Conservation (phyloP, 805 yeast genomes). For the Kluyveromyces dobzhanskii region DNA sequence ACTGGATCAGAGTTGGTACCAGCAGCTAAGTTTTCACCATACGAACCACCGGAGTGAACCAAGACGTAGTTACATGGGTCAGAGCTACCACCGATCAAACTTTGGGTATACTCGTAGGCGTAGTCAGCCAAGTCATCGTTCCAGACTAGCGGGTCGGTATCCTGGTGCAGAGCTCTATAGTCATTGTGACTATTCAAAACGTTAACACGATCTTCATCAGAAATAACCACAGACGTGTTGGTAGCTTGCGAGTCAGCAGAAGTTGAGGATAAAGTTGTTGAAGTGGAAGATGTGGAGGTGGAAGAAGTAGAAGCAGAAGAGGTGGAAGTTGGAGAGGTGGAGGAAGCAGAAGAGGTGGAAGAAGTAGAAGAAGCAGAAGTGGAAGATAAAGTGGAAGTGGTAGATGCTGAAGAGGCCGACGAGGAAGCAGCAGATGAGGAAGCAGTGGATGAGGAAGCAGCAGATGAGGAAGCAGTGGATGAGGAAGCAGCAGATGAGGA, state of each 20-base stretch:
- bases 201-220: constrained; percentile 16
- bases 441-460: constrained; percentile 11
- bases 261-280: constrained; percentile 18
- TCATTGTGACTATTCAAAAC: constrained; percentile 43
- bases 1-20: constrained; percentile 40
- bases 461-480: constrained; percentile 1
- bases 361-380: constrained; percentile 9
- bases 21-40: constrained; percentile 73
- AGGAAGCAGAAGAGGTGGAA: constrained; percentile 14
- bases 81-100: constrained; percentile 31
- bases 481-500: neutral
- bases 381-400: constrained; percentile 1
- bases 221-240: constrained; percentile 13
- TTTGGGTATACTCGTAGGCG: constrained; percentile 44
- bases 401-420: constrained; percentile 4
- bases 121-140: constrained; percentile 35
- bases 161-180: constrained; percentile 38
- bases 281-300: constrained; percentile 14
- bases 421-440: constrained; percentile 7
- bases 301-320: constrained; percentile 15
- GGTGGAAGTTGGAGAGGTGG: constrained; percentile 6
- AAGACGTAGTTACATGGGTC: constrained; percentile 55
- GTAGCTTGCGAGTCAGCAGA: constrained; percentile 10
- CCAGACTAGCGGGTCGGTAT: constrained; percentile 42
- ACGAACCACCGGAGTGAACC: constrained; percentile 39